These are phyloP conservation scores for Penicillium daleae DNA, from an alignment of 495 filamentous ascomycete genomes.

Conservation along the genomic window DNA sequence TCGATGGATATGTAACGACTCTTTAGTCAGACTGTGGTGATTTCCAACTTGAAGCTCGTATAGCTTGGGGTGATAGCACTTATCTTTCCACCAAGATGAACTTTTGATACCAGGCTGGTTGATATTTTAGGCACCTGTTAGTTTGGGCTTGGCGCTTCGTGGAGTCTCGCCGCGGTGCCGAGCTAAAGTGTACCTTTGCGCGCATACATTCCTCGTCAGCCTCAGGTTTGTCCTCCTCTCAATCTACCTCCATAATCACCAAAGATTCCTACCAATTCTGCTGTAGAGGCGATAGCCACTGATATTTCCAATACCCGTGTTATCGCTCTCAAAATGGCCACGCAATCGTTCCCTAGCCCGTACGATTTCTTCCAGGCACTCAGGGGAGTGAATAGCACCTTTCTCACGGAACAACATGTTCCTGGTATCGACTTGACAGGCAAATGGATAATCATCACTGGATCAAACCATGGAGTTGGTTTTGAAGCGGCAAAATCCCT, in stretches of 20 bases:
- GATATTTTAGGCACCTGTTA: not conserved
- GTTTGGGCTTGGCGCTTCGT: not conserved
- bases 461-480: slow-evolving; percentile 40
- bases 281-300: not conserved
- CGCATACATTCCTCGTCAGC: not conserved
- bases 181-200: not conserved
- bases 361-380: slow-evolving; percentile 2
- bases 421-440: slow-evolving; percentile 22
- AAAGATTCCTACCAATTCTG: not conserved
- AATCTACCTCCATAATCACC: not conserved
- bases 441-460: slow-evolving; percentile 41
- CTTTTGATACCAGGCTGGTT: not conserved
- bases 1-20: not conserved
- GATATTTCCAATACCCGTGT: not conserved
- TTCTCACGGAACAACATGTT: slow-evolving; percentile 21
- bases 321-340: not conserved
- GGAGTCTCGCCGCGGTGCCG: not conserved
- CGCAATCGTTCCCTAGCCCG: not conserved
- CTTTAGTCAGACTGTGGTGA: not conserved
- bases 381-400: slow-evolving; percentile 17
- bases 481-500: slow-evolving; percentile 35
- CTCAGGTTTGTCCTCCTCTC: not conserved
- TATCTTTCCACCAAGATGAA: not conserved
- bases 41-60: not conserved
- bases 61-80: not conserved